Percentiles rank a stretch among this genome's conserved stretches.
These are phyloP conservation scores for Dalbergia cultrata DNA, from an alignment of 306 rosid species.

Conservation along the genomic window DNA sequence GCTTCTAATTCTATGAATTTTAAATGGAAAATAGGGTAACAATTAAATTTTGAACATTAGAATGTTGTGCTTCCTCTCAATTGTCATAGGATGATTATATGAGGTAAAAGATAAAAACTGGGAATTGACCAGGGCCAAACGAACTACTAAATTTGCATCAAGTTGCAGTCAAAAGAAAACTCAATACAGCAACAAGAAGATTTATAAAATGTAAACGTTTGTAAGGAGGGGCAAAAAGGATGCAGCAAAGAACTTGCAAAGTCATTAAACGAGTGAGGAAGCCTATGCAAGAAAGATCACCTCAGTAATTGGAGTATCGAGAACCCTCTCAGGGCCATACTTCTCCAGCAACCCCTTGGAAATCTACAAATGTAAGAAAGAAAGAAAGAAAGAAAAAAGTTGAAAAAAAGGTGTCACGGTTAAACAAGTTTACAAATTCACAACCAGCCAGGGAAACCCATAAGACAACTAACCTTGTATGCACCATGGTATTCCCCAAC, in stretches of 20 bases:
- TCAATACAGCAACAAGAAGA: not conserved
- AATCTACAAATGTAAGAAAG: constrained; percentile 57
- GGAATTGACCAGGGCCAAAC: not conserved
- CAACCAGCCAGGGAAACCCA: constrained; percentile 1
- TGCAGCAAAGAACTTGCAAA: constrained; percentile 4
- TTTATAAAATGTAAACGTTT: not conserved
- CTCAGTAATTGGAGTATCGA: constrained; percentile 99
- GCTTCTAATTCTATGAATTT: not conserved
- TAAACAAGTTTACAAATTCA: constrained; percentile 15
- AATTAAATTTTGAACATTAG: not conserved
- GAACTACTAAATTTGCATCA: constrained; percentile 6
- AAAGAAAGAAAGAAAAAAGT: not conserved
- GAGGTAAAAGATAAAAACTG: not conserved
- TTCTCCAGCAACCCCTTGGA: constrained; percentile 93
- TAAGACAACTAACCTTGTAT: constrained; percentile 74
- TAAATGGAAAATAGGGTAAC: not conserved
- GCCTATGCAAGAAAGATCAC: constrained; percentile 55
- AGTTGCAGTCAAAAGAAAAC: not conserved
- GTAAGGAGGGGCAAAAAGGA: not conserved
- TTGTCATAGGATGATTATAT: not conserved
- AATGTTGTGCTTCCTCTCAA: not conserved
- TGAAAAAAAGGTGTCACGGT: not conserved
- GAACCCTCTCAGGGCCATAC: constrained; percentile 99
- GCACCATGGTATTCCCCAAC: constrained; percentile 99
- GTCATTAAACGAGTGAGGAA: constrained; percentile 18